Evolutionary conservation across 2,329 filamentous ascomycete species (phyloP).

Genomic region (Fusarium praegraminearum): DNA sequence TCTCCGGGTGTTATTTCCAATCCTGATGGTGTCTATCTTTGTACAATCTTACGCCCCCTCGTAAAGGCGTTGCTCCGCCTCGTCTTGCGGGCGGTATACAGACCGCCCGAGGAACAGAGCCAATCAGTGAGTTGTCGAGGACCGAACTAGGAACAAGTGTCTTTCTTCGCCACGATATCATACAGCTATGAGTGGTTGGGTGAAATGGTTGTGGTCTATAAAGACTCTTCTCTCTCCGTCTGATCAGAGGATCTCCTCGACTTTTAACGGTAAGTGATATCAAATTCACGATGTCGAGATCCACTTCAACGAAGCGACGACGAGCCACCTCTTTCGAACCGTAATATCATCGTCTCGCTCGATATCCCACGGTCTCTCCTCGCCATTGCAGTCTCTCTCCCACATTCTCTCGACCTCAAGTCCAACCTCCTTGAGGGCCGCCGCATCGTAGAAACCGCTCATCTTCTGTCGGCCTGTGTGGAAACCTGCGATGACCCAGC

Average conservation of each 20-base stretch:
- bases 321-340: conserved; percentile 77
- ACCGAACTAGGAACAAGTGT: conserved; percentile 4
- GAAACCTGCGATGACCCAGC: conserved; percentile 77
- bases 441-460: conserved; percentile 70
- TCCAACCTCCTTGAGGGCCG: conserved; percentile 59
- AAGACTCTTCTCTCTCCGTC: conserved; percentile 1
- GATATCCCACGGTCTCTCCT: conserved; percentile 69
- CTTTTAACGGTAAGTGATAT: not conserved
- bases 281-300: conserved; percentile 32
- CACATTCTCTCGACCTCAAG: conserved; percentile 74
- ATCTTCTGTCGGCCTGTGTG: conserved; percentile 77
- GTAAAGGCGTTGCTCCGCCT: conserved; percentile 21
- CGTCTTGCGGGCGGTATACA: conserved; percentile 23
- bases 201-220: conserved; percentile 20
- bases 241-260: not conserved
- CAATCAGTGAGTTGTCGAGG: conserved; percentile 16
- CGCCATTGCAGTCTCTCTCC: conserved; percentile 76
- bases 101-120: conserved; percentile 8
- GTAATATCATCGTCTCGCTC: conserved; percentile 74
- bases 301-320: conserved; percentile 66
- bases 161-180: conserved; percentile 28
- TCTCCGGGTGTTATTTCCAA: not conserved
- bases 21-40: not conserved
- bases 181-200: not conserved
- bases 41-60: conserved; percentile 17